These are phyloP conservation scores for Diaporthe humulicola DNA, from an alignment of 2,329 filamentous ascomycete genomes.

Conservation along the genomic window DNA sequence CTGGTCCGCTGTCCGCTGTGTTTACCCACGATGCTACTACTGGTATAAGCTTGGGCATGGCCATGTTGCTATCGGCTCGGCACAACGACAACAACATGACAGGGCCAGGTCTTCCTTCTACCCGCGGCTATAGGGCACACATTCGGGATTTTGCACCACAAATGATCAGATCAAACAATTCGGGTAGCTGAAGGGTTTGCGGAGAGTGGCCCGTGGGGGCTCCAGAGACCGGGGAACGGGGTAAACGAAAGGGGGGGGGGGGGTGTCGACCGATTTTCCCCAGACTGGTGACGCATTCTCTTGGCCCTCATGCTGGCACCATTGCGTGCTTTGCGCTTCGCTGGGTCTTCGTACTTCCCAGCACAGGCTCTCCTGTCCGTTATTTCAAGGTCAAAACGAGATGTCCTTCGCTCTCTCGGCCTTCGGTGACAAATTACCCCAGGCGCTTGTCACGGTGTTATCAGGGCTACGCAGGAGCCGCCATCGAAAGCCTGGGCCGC, in stretches of 20 bases:
- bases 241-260: constrained; percentile 14
- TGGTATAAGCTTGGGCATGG: not conserved
- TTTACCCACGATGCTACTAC: not conserved
- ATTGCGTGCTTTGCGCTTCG: constrained; percentile 12
- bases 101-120: not conserved
- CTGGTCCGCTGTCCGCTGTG: not conserved
- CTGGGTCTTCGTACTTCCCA: not conserved
- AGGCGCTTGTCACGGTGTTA: constrained; percentile 15
- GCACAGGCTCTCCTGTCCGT: not conserved
- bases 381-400: not conserved
- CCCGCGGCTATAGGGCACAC: not conserved
- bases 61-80: constrained; percentile 13
- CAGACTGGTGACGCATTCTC: constrained; percentile 38
- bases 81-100: not conserved
- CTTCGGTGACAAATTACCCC: constrained; percentile 17
- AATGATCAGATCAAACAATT: constrained; percentile 36
- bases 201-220: constrained; percentile 36
- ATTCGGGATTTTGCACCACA: constrained; percentile 26
- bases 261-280: constrained; percentile 33
- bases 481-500: constrained; percentile 21
- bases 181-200: constrained; percentile 33
- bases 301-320: constrained; percentile 6
- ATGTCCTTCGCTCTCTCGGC: constrained; percentile 4
- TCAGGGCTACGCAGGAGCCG: constrained; percentile 20
- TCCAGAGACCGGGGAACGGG: constrained; percentile 36